Base-by-base conservation (phyloP, 1,139 yeast species). In the Scheffersomyces titani region DNA sequence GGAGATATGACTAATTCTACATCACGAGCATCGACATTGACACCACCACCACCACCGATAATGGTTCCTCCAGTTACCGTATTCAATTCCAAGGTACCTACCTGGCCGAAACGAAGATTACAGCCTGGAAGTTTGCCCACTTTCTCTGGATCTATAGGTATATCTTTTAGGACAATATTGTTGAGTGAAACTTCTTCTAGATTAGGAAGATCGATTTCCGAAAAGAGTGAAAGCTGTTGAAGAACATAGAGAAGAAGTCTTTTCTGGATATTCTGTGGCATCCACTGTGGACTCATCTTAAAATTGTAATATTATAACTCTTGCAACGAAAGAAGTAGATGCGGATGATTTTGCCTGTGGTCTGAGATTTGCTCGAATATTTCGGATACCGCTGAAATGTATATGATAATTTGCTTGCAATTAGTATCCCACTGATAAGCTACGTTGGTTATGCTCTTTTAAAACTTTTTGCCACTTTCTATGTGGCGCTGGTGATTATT, bases 251-350 rank as follows among this genome's bases (percentile, higher is more conserved):
- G 83, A 53, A 92, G 82, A 52, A 92, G 83, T 65, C 97, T 78
- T 72, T 90, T 89, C 68, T 92, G 97, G 51, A 92, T 80, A 69
- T 88, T 89, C 68, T 88, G 93, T 11, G 96, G 94, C 70, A 89
- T 81, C 96, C 96, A 90, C 66, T 79, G 87, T 52, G 89, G 87
- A 65, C 84, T 82, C 88, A 84, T 85, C 18, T 11, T 30, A 5
- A 30, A 30, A 30, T 30, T 30, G 40, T 30, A 16, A 2, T 30
- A 11, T 16, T 30, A 30, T 30, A 6, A 16, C 40, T 30, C 40
- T 30, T 30, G 13, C 40, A 11, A n/a, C n/a, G n/a, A n/a, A n/a
- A n/a, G n/a, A n/a, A n/a, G n/a, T n/a, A n/a, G n/a, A n/a, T n/a
- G n/a, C n/a, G 13, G 13, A 30, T 30, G 40, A 30, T 2, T 11